Conservation (phyloP, 495 filamentous ascomycete species). For the Rostrohypoxylon terebratum region DNA sequence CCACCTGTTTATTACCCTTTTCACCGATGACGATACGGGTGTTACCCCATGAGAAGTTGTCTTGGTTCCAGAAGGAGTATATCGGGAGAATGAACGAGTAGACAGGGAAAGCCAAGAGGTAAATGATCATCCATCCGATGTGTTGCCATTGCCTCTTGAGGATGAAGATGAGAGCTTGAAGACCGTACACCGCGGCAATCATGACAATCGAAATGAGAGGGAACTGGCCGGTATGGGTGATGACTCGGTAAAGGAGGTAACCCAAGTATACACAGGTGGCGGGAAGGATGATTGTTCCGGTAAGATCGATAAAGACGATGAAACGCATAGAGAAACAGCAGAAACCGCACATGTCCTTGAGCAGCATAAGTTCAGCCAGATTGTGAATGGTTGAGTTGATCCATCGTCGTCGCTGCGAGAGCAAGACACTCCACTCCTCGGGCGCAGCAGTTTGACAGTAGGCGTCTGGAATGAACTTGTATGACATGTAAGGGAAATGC, state of each 20-base stretch:
- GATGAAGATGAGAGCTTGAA: conserved; percentile 96
- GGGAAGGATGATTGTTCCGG: conserved; percentile 93
- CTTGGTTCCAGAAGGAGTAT: conserved; percentile 99
- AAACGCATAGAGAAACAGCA: conserved; percentile 99
- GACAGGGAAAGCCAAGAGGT: conserved; percentile 91
- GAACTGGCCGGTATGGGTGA: conserved; percentile 77
- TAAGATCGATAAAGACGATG: conserved; percentile 93
- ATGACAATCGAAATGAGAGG: conserved; percentile 89
- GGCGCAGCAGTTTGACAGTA: conserved; percentile 93
- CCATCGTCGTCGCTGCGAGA: conserved; percentile 97
- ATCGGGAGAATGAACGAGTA: conserved; percentile 92
- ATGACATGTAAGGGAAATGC: conserved; percentile 94
- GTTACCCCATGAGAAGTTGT: conserved; percentile 98
- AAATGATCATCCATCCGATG: conserved; percentile 99
- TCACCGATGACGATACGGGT: conserved; percentile 97
- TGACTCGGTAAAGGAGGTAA: conserved; percentile 87
- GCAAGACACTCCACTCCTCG: conserved; percentile 89
- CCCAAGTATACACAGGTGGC: conserved; percentile 90
- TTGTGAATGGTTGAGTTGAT: conserved; percentile 99
- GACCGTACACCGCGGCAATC: conserved; percentile 90
- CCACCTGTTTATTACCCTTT: conserved; percentile 86
- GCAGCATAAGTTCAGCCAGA: conserved; percentile 83
- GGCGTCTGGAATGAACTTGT: conserved; percentile 94
- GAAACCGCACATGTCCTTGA: conserved; percentile 96
- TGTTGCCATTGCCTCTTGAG: conserved; percentile 97